Base-by-base conservation (phyloP, 176 grass and related monocot species). In the Dendrocalamus sinicus region DNA sequence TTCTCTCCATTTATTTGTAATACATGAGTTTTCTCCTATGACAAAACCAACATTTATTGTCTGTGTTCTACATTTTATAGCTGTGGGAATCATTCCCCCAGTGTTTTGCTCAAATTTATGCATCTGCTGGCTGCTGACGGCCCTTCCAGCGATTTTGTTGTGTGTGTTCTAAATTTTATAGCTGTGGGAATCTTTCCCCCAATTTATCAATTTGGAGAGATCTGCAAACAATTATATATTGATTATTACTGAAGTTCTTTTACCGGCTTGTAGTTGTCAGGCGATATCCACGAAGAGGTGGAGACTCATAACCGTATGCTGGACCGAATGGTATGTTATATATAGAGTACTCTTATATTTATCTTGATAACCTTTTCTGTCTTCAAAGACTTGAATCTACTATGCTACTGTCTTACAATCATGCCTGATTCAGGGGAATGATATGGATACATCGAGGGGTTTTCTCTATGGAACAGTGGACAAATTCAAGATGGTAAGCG, bases 231-330 rank as follows among this genome's bases (percentile, higher is more conserved):
- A 28, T 32, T 23, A 64, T 80, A 37, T 57, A 76, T 84, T 2
- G 4, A 60, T 57, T 44, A 23, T 39, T 62, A 73, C 74, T 78
- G 70, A 85, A 78, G 35, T 76, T 85, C 7, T 84, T 70, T 45
- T 91, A 52, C 52, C 28, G 67, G 35, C 72, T 76, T 88, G 71
- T 80, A 98, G 96, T 83, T 98, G 79, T 92, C 96, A 55, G 96
- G 96, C 48, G 96, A 98, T 89, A 98, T 98, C 79, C 86, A 98
- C 83, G 91, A 92, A 88, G 96, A 98, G 77, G 96, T 96, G 71
- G 88, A 94, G 76, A 88, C 80, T 72, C 96, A 96, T 74, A 98
- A 96, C 87, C 81, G 81, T 40, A 86, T 89, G 84, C 91, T 98
- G 70, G 92, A 98, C 86, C 69, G 84, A 40, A 98, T 98, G 96